Evolutionary conservation across 2,329 filamentous ascomycete species (phyloP), one percentile per base, ranked within the genome.

Genomic region (Chaetomiaceae sp.): DNA sequence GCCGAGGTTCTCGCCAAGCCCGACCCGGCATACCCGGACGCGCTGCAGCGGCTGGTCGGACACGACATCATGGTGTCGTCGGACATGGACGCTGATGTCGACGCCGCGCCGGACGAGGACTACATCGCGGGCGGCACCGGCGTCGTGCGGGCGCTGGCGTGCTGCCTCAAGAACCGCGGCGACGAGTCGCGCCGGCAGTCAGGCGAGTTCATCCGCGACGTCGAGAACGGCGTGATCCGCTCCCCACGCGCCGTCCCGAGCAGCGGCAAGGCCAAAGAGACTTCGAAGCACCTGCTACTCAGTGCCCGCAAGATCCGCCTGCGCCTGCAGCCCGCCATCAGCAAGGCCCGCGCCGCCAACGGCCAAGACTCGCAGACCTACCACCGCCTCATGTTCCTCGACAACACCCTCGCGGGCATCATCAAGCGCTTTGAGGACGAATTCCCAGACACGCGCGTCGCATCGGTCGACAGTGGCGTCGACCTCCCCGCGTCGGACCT

Each of bases 391-490:
- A 73, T 84, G 35, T 95, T 95, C 76, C 78, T 98, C 24, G 89
- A 96, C 59, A 75, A 85, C 50, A 97, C 93, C 0, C 74, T 98
- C 9, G 78, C 89, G 59, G 84, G 85, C 55, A 96, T 97, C 69
- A 97, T 97, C 60, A 83, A 88, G 62, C 85, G 93, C 22, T 98
- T 97, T 62, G 93, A 97, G 64, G 86, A 95, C 62, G 91, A 97
- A 65, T 97, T 89, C 59, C 93, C 93, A 0, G 91, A 97, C 61
- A 94, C 87, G 1, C 81, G 88, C 29, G 71, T 71, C 45, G n/a
- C n/a, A n/a, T 57, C 58, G 22, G 22, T 24, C 9, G 11, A n/a
- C 26, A 30, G 12, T 53, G 59, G 63, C 36, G 57, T 60, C 22
- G 58, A 59, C n/a, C 49, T 58, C 3, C 17, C 40, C 6, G 11